phyloP scores from a whole-genome alignment of 768 basidiomycete genomes.

The Solioccasus polychromus region DNA sequence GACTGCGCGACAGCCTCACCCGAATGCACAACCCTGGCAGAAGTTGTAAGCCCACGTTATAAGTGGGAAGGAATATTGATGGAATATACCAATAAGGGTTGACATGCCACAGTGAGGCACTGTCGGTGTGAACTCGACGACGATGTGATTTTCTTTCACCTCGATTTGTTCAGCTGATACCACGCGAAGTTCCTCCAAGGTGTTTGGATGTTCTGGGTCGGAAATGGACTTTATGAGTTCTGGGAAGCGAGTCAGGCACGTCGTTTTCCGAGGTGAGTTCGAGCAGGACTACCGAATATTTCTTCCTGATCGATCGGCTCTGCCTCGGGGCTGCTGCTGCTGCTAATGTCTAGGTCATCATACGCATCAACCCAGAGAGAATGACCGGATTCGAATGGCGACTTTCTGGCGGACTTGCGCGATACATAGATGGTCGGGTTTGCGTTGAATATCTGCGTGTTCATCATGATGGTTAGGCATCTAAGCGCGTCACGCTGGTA shows the following conservation, averaged over 20 bases:
- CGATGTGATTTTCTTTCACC: slow-evolving; percentile 59
- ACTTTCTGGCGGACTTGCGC: slow-evolving; percentile 44
- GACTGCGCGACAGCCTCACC: slow-evolving; percentile 82
- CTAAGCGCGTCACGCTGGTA: slow-evolving; percentile 16
- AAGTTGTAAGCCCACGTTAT: neutral
- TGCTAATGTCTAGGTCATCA: slow-evolving; percentile 38
- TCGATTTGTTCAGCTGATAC: slow-evolving; percentile 87
- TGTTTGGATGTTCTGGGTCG: slow-evolving; percentile 94
- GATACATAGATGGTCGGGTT: slow-evolving; percentile 80
- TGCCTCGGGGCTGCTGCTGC: slow-evolving; percentile 39
- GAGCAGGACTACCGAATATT: slow-evolving; percentile 67
- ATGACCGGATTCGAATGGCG: slow-evolving; percentile 37
- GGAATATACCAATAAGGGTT: slow-evolving; percentile 86
- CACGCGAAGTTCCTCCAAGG: slow-evolving; percentile 91
- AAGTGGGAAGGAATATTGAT: neutral
- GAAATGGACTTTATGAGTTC: slow-evolving; percentile 90
- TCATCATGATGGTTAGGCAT: slow-evolving; percentile 19
- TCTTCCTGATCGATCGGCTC: slow-evolving; percentile 88
- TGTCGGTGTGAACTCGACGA: slow-evolving; percentile 94
- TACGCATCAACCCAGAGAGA: slow-evolving; percentile 63
- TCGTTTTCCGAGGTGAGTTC: neutral
- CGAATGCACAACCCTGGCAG: slow-evolving; percentile 81
- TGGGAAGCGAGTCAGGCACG: slow-evolving; percentile 29
- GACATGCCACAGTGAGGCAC: slow-evolving; percentile 98
- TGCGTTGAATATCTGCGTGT: slow-evolving; percentile 73